Evolutionary conservation across 176 grass and related monocot genomes (phyloP).

Genomic region (Tuctoria greenei): DNA sequence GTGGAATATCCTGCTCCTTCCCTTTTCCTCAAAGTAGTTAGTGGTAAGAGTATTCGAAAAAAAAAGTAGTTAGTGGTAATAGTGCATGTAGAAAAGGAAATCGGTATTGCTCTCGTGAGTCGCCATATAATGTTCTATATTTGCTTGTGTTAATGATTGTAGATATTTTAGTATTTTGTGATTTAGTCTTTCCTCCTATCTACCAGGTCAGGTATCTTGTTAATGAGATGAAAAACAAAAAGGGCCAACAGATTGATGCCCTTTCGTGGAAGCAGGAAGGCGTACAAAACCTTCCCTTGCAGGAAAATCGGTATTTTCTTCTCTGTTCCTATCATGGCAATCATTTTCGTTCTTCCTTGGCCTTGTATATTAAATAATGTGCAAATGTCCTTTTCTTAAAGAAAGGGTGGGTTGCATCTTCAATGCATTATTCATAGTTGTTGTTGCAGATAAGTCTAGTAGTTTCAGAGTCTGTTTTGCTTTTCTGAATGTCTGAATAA

Average conservation of each 20-base stretch:
- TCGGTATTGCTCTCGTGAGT: not conserved
- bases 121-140: not conserved
- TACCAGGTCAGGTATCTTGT: constrained; percentile 77
- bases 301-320: constrained; percentile 77
- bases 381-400: not conserved
- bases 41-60: too few species aligned
- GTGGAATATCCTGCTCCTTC: constrained; percentile 21
- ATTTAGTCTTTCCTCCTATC: not conserved
- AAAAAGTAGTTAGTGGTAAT: not conserved
- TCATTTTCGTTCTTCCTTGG: not conserved
- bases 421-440: too few species aligned
- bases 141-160: constrained; percentile 4
- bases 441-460: too few species aligned
- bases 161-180: not conserved
- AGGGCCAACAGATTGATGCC: constrained; percentile 56
- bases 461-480: too few species aligned
- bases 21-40: too few species aligned
- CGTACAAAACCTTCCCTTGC: constrained; percentile 71
- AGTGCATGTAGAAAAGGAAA: not conserved
- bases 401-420: not conserved
- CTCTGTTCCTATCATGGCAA: constrained; percentile 15
- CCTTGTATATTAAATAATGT: not conserved
- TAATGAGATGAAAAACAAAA: constrained; percentile 97
- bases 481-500: too few species aligned
- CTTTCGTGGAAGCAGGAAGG: constrained; percentile 77